phyloP scores from a whole-genome alignment of 2,329 filamentous ascomycete genomes.

The Colletotrichum shisoi region DNA sequence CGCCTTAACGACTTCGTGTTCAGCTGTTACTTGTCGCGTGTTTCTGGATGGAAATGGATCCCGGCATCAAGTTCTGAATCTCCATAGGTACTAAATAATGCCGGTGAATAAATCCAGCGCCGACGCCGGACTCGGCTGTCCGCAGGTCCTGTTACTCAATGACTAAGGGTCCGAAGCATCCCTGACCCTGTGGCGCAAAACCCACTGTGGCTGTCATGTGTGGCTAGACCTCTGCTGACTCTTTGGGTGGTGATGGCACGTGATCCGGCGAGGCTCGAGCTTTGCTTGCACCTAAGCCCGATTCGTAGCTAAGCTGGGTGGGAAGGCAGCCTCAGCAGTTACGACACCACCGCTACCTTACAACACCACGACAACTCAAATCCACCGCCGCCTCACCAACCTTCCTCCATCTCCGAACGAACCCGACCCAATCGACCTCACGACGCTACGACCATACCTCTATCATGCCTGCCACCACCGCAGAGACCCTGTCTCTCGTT shows the following conservation, averaged over 20 bases:
- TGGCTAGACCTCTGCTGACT: background rate
- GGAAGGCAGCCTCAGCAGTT: constrained; percentile 45
- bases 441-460: constrained; percentile 35
- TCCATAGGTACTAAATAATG: background rate
- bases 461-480: constrained; percentile 93
- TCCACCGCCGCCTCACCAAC: constrained; percentile 19
- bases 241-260: background rate
- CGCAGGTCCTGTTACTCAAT: background rate
- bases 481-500: constrained; percentile 94
- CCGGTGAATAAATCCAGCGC: constrained; percentile 7
- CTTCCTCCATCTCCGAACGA: constrained; percentile 28
- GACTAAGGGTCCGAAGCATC: background rate
- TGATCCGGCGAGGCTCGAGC: constrained; percentile 40
- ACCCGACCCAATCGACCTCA: constrained; percentile 35
- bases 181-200: background rate
- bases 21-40: constrained; percentile 19
- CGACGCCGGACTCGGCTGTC: constrained; percentile 30
- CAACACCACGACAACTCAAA: constrained; percentile 27
- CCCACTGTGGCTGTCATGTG: background rate
- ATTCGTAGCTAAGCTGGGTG: constrained; percentile 38
- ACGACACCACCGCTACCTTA: constrained; percentile 38
- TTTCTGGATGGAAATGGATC: constrained; percentile 22
- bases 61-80: constrained; percentile 6
- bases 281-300: constrained; percentile 38
- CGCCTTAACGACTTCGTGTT: constrained; percentile 24